Evolutionary conservation across 148 eudicot genomes (phyloP).

Genomic region (Camellia japonica): DNA sequence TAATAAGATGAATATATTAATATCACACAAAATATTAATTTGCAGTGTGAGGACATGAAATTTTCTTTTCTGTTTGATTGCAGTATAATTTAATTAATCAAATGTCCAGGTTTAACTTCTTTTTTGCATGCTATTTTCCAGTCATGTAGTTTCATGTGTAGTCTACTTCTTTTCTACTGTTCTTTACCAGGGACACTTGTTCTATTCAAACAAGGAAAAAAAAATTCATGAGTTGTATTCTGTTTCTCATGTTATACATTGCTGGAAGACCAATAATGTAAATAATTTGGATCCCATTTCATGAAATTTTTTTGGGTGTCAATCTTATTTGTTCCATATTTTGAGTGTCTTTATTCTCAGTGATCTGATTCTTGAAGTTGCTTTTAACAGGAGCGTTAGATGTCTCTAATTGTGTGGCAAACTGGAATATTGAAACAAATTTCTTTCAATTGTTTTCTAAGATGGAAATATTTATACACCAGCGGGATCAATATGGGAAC

Average conservation of each 20-base stretch:
- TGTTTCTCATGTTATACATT: background rate
- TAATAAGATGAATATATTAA: background rate
- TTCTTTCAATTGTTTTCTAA: conserved; percentile 61
- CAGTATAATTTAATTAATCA: background rate
- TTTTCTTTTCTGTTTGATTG: background rate
- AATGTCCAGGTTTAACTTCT: background rate
- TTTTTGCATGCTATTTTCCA: background rate
- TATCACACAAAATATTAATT: background rate
- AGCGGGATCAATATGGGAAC: conserved; percentile 68
- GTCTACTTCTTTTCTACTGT: background rate
- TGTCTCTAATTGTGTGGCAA: conserved; percentile 57
- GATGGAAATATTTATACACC: conserved; percentile 63
- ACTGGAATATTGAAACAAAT: conserved; percentile 52
- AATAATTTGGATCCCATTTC: background rate
- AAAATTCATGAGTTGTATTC: background rate
- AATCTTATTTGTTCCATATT: background rate
- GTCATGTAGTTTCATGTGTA: background rate
- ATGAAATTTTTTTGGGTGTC: background rate
- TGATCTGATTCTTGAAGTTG: conserved; percentile 10
- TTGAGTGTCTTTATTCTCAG: background rate
- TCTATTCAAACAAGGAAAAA: background rate
- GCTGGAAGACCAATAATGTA: background rate
- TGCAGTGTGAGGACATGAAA: background rate
- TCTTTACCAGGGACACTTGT: background rate
- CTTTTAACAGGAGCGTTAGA: conserved; percentile 57